These are phyloP conservation scores for Aureobasidium sp. DNA, from an alignment of 2,329 filamentous ascomycete species.

Conservation along the genomic window DNA sequence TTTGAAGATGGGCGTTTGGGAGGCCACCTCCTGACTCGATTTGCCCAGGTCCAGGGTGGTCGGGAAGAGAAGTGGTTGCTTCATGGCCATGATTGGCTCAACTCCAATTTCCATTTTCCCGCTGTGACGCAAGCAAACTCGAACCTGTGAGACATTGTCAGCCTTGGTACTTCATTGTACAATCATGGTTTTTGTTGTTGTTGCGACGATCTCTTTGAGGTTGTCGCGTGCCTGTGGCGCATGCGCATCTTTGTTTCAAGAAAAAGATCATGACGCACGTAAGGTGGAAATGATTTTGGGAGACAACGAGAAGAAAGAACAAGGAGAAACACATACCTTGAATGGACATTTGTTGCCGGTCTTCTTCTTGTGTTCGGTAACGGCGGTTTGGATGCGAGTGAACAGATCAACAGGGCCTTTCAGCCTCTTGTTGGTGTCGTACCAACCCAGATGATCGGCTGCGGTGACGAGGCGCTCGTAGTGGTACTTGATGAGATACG, in stretches of 20 bases:
- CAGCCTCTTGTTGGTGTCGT: conserved; percentile 26
- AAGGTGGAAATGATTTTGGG: neutral
- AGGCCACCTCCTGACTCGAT: conserved; percentile 18
- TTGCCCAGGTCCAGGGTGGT: conserved; percentile 37
- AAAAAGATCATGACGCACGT: neutral
- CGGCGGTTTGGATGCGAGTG: conserved; percentile 26
- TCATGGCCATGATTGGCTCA: conserved; percentile 35
- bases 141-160: conserved; percentile 35
- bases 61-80: conserved; percentile 48
- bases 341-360: conserved; percentile 17
- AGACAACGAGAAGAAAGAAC: neutral
- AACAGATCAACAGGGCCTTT: conserved; percentile 26
- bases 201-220: neutral
- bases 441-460: conserved; percentile 42
- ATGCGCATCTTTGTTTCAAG: neutral
- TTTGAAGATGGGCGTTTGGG: conserved; percentile 24
- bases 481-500: conserved; percentile 75
- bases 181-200: neutral
- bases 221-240: conserved; percentile 9
- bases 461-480: conserved; percentile 62
- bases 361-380: conserved; percentile 24
- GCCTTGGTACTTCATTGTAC: conserved; percentile 13
- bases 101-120: conserved; percentile 32
- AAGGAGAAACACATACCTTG: conserved; percentile 10
- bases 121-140: conserved; percentile 42